These are phyloP conservation scores for Truncatella angustata DNA, from an alignment of 2,329 filamentous ascomycete species.

Conservation along the genomic window DNA sequence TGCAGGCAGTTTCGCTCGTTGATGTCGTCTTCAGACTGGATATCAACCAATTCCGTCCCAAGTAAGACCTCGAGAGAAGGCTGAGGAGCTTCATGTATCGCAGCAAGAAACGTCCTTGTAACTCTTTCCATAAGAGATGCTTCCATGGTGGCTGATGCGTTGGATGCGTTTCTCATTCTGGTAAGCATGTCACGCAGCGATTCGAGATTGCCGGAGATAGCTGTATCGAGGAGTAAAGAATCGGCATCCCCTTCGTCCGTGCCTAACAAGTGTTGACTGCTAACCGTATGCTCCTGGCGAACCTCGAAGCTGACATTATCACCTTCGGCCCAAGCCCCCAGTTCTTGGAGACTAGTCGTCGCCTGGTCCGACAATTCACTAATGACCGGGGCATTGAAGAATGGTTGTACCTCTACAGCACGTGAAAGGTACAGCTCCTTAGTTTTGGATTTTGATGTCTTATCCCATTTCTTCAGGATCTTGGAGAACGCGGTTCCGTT, in stretches of 20 bases:
- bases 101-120: slow-evolving; percentile 85
- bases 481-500: slow-evolving; percentile 98
- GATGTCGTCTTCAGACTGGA: slow-evolving; percentile 95
- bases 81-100: slow-evolving; percentile 80
- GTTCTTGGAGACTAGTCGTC: slow-evolving; percentile 90
- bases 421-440: slow-evolving; percentile 96
- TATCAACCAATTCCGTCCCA: slow-evolving; percentile 77
- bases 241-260: slow-evolving; percentile 90
- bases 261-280: slow-evolving; percentile 63
- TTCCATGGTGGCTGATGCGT: slow-evolving; percentile 47
- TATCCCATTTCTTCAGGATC: slow-evolving; percentile 99
- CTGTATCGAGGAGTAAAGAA: slow-evolving; percentile 81
- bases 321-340: slow-evolving; percentile 95
- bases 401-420: slow-evolving; percentile 95
- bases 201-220: slow-evolving; percentile 76
- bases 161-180: slow-evolving; percentile 59
- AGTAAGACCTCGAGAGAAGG: slow-evolving; percentile 74
- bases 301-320: slow-evolving; percentile 83
- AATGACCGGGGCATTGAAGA: slow-evolving; percentile 96
- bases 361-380: slow-evolving; percentile 96
- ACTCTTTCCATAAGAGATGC: slow-evolving; percentile 67
- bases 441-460: slow-evolving; percentile 97
- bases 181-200: slow-evolving; percentile 78
- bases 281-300: slow-evolving; percentile 60
- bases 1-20: slow-evolving; percentile 96